Percentiles rank a stretch among this genome's conserved stretches.
Conservation (phyloP, 345 rosid species). For the Syzygium grande region DNA sequence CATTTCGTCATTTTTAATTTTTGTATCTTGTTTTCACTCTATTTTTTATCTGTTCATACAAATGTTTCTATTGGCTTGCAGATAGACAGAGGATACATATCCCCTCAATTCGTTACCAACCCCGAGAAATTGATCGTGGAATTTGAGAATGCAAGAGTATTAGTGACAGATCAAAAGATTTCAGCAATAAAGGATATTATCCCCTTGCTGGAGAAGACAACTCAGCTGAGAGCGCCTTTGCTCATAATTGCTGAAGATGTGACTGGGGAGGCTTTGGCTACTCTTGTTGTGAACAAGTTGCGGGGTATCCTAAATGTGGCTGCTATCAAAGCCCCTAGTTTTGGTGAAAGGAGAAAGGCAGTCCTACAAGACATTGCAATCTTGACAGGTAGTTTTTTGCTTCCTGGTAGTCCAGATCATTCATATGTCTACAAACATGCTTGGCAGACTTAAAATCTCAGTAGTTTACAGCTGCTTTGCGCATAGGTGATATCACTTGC, state of each 20-base stretch:
- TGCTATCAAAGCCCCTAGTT: constrained; percentile 93
- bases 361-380: constrained; percentile 94
- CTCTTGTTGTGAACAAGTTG: constrained; percentile 92
- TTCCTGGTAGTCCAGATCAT: background rate
- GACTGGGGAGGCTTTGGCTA: constrained; percentile 92
- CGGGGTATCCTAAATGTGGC: constrained; percentile 89
- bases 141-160: constrained; percentile 90
- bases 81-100: constrained; percentile 94
- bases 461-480: background rate
- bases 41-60: background rate
- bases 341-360: constrained; percentile 97
- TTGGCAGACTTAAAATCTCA: background rate
- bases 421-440: background rate
- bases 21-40: background rate
- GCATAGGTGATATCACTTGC: background rate
- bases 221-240: constrained; percentile 86
- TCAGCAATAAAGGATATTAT: constrained; percentile 88
- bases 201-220: constrained; percentile 87
- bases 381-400: constrained; percentile 49
- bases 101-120: constrained; percentile 95
- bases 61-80: constrained; percentile 9
- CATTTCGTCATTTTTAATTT: background rate
- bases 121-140: constrained; percentile 83
- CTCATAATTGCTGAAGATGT: constrained; percentile 95
- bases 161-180: constrained; percentile 92